Evolutionary conservation across 768 basidiomycete genomes (phyloP).

Genomic region (Phanerochaete sordida): DNA sequence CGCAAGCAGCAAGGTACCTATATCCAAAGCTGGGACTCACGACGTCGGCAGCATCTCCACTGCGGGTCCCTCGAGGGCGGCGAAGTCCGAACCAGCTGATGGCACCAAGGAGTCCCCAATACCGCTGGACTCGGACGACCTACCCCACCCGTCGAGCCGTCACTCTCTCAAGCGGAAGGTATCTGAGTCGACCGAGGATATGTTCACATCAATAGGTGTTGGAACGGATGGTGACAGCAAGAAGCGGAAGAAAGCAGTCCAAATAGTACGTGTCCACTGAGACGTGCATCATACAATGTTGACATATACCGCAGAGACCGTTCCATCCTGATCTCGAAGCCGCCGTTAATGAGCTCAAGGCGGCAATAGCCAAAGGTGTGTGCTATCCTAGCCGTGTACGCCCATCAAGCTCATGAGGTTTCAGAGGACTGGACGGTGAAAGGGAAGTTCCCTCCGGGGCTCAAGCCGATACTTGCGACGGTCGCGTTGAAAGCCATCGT

Average conservation of each 20-base stretch:
- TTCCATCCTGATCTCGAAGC: constrained; percentile 72
- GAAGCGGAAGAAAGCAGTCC: constrained; percentile 57
- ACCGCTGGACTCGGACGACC: constrained; percentile 38
- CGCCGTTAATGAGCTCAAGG: constrained; percentile 57
- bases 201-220: constrained; percentile 4
- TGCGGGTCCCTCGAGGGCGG: constrained; percentile 12
- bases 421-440: constrained; percentile 76
- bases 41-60: constrained; percentile 12
- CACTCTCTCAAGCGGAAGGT: constrained; percentile 22
- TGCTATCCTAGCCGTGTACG: not conserved
- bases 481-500: constrained; percentile 76
- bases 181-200: constrained; percentile 10
- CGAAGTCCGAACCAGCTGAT: constrained; percentile 25
- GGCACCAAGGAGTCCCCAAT: constrained; percentile 53
- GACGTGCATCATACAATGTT: not conserved
- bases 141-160: constrained; percentile 19
- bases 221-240: constrained; percentile 39
- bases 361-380: constrained; percentile 57
- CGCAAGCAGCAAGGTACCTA: not conserved
- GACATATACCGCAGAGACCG: constrained; percentile 38
- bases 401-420: not conserved
- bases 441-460: constrained; percentile 81
- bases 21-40: not conserved
- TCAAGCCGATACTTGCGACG: constrained; percentile 71
- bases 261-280: constrained; percentile 42